These are phyloP conservation scores for Penicillium hordei DNA, from an alignment of 2,329 filamentous ascomycete genomes.

Conservation along the genomic window DNA sequence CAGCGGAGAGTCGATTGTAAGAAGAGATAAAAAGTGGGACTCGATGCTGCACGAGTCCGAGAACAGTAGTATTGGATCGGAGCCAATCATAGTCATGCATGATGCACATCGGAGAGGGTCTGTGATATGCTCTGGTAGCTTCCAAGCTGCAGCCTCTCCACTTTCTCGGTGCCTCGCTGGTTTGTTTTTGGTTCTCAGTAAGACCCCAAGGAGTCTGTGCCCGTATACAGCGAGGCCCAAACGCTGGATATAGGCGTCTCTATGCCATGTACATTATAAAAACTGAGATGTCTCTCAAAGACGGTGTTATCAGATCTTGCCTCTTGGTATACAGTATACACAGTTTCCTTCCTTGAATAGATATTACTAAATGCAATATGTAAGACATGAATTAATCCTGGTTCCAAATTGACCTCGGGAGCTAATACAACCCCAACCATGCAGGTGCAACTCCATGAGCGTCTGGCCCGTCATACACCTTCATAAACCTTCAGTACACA, in stretches of 20 bases:
- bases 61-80: constrained; percentile 3
- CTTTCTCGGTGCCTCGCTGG: constrained; percentile 11
- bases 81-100: constrained; percentile 15
- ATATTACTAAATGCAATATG: background rate
- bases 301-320: constrained; percentile 14
- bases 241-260: background rate
- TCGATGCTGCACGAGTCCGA: constrained; percentile 2
- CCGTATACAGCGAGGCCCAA: constrained; percentile 3
- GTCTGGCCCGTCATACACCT: background rate
- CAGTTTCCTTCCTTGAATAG: too few relatives aligned
- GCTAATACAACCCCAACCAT: background rate
- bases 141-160: constrained; percentile 19
- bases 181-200: background rate
- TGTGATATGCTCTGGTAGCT: constrained; percentile 22
- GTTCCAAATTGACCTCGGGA: background rate
- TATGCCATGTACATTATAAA: background rate
- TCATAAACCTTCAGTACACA: background rate
- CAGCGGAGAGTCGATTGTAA: background rate
- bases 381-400: background rate
- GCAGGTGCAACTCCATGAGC: background rate
- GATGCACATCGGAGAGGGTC: constrained; percentile 17
- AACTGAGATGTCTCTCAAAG: background rate
- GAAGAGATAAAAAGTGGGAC: constrained; percentile 4
- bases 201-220: constrained; percentile 6
- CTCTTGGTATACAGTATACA: background rate